phyloP scores from a whole-genome alignment of 805 yeast species.

The Zygoascus flipseniorum region DNA sequence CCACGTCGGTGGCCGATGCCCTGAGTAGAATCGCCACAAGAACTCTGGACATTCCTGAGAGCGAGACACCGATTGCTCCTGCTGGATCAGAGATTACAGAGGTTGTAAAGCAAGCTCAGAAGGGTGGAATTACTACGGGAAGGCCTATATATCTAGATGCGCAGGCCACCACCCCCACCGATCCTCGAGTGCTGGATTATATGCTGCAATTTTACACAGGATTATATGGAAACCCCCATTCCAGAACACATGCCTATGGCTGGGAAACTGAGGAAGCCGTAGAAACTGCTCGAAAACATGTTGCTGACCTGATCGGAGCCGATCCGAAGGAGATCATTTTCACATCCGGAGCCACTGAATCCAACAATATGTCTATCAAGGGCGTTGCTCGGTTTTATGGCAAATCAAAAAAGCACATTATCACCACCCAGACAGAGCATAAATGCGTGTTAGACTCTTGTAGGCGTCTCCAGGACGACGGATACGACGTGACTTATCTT shows the following conservation, averaged over 20 bases:
- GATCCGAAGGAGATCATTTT: constrained; percentile 95
- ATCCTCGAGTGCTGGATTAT: constrained; percentile 73
- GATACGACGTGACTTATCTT: constrained; percentile 89
- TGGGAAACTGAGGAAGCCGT: constrained; percentile 97
- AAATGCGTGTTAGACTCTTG: constrained; percentile 98
- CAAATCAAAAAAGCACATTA: constrained; percentile 84
- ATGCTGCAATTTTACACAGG: constrained; percentile 53
- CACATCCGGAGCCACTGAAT: constrained; percentile 97
- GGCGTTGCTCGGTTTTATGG: constrained; percentile 93
- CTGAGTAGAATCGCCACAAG: constrained; percentile 12
- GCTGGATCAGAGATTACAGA: constrained; percentile 16
- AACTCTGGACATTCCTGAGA: constrained; percentile 5
- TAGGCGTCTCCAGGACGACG: constrained; percentile 91
- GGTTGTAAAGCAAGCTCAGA: constrained; percentile 15
- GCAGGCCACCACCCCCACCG: constrained; percentile 98
- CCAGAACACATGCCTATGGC: constrained; percentile 93
- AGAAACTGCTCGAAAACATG: constrained; percentile 72
- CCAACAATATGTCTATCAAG: constrained; percentile 88
- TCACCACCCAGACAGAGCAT: constrained; percentile 95
- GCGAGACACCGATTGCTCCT: constrained; percentile 15
- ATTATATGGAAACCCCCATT: constrained; percentile 94
- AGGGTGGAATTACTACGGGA: constrained; percentile 9
- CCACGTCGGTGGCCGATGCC: constrained; percentile 13
- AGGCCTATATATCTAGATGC: constrained; percentile 94
- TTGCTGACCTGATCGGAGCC: constrained; percentile 81